A percentile compares a stretch with the other conserved stretches of the same genome.
Conservation (phyloP, 2,329 filamentous ascomycete species). For the Gaeumannomyces sp. region DNA sequence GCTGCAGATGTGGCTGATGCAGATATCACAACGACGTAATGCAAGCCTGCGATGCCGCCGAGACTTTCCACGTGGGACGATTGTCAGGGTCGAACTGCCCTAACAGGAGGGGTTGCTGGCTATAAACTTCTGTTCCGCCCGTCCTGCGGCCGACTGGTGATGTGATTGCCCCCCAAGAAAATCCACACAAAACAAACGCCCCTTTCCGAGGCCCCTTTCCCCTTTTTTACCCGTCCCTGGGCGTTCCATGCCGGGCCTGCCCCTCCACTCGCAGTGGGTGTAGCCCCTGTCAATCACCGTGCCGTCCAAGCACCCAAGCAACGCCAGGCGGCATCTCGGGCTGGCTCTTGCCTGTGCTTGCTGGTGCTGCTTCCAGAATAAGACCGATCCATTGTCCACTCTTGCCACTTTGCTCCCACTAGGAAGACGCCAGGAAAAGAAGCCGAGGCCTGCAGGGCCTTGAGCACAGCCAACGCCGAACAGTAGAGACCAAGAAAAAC, state of each 20-base stretch:
- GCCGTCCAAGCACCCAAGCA: not conserved
- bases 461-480: not conserved
- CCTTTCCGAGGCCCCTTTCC: not conserved
- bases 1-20: not conserved
- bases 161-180: not conserved
- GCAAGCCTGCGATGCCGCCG: not conserved
- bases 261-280: not conserved
- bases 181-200: too few species aligned
- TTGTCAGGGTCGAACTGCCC: too few species aligned
- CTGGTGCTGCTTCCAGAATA: not conserved
- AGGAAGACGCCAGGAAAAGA: not conserved
- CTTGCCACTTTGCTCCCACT: not conserved
- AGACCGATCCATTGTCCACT: not conserved
- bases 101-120: too few species aligned
- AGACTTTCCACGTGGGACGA: not conserved
- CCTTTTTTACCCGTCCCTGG: not conserved
- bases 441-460: not conserved
- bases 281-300: not conserved
- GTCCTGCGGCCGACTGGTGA: too few species aligned
- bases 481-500: not conserved
- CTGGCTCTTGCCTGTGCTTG: not conserved
- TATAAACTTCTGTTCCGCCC: not conserved
- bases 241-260: not conserved
- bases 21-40: constrained; percentile 1
- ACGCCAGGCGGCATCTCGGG: not conserved